Base-by-base conservation (phyloP, 768 basidiomycete species). In the Lepiota subincarnata region DNA sequence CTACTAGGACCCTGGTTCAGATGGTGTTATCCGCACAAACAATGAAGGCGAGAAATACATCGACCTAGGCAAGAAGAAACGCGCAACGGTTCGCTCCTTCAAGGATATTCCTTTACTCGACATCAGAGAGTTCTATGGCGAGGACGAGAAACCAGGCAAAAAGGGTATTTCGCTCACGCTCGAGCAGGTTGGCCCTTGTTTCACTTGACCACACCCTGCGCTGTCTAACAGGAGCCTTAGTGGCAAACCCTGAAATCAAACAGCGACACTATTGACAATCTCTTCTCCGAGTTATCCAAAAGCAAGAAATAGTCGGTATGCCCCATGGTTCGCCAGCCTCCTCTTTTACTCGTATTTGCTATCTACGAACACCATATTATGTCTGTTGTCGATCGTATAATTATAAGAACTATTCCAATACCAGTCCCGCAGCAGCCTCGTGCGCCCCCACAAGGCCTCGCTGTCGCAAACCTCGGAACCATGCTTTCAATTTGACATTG, bases 91-190 rank as follows among this genome's bases (percentile, higher is more conserved):
- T 42, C 59, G 69, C 34, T 58, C 57, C 36, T 75, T 73, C 67
- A 73, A 77, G 75, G 86, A 84, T 6, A 72, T 67, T 1, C 62
- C 76, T 2, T 70, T 82, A 39, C 64, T 91, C 20, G 87, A 91
- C 61, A 88, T 92, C 49, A 81, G 89, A 37, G 87, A 92, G 64
- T 92, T 77, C 60, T 92, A 87, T 48, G 64, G 68, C 18, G 70
- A 61, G 1, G 81, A 83, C 4, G 75, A 80, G 58, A 89, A 86
- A 57, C 89, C 90, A 0, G 87, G 88, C 0, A 92, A 89, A 67
- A 92, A 91, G 60, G 90, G 89, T 7, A 87, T 92, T 48, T 78
- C 85, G 0, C 72, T 92, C 22, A 66, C 70, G 12, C 43, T 70
- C 2, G 88, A 90, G 16, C 87, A 89, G 76, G 86, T 86, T 57